These are phyloP conservation scores for Suhomyces xylopsoci DNA, from an alignment of 805 yeast genomes.

Conservation along the genomic window DNA sequence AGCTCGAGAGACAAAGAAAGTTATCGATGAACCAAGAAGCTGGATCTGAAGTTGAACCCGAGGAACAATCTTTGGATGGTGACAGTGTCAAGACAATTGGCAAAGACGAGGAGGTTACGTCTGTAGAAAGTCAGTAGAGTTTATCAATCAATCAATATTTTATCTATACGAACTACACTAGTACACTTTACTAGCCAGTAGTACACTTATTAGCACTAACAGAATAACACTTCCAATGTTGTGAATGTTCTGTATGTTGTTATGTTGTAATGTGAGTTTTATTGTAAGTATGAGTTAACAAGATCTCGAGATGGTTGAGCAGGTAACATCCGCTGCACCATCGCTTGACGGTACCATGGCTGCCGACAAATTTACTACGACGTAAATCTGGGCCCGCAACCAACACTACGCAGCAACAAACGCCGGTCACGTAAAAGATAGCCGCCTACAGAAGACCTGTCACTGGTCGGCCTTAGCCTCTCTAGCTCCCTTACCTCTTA, in stretches of 20 bases:
- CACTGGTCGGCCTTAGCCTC: not conserved
- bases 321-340: not conserved
- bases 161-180: too few species aligned
- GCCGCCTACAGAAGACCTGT: not conserved
- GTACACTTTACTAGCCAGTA: not conserved
- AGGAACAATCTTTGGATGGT: not conserved
- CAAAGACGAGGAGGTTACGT: not conserved
- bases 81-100: not conserved
- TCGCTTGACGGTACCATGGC: not conserved
- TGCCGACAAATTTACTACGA: not conserved
- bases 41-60: not conserved
- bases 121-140: not conserved
- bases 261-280: too few species aligned
- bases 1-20: slow-evolving; percentile 19
- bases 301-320: too few species aligned
- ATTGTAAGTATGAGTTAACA: too few species aligned
- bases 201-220: too few species aligned
- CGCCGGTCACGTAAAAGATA: not conserved
- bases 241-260: not conserved
- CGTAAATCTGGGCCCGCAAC: not conserved
- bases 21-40: not conserved
- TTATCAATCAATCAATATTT: not conserved
- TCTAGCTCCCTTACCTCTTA: not conserved
- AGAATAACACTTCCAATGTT: too few species aligned
- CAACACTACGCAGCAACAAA: not conserved